These are phyloP conservation scores for Daldinia childiae DNA, from an alignment of 495 filamentous ascomycete species.

Conservation along the genomic window DNA sequence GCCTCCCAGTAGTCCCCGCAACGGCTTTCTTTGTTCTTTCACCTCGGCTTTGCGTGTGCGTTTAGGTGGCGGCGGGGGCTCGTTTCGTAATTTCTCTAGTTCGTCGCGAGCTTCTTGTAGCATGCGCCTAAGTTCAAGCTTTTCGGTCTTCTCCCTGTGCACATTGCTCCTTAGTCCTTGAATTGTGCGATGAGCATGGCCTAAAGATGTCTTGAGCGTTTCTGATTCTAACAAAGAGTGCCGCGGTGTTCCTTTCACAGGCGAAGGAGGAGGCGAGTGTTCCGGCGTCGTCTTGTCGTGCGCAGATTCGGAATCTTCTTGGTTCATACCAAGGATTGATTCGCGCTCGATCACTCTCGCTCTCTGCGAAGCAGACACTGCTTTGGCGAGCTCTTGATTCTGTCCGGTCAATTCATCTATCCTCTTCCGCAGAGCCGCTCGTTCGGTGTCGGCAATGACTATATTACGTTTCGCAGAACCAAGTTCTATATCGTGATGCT, in stretches of 20 bases:
- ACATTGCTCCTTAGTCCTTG: slow-evolving; percentile 93
- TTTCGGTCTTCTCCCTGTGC: slow-evolving; percentile 97
- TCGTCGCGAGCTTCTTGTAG: slow-evolving; percentile 96
- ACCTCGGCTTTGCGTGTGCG: slow-evolving; percentile 77
- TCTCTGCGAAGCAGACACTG: slow-evolving; percentile 69
- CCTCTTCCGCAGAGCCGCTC: slow-evolving; percentile 75
- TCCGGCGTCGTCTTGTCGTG: slow-evolving; percentile 81
- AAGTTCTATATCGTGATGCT: slow-evolving; percentile 88
- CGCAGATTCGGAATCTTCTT: slow-evolving; percentile 71
- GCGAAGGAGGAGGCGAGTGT: slow-evolving; percentile 87
- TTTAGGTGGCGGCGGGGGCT: slow-evolving; percentile 59
- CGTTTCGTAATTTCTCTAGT: slow-evolving; percentile 77
- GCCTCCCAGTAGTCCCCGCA: slow-evolving; percentile 74
- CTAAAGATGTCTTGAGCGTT: slow-evolving; percentile 89
- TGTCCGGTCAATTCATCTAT: slow-evolving; percentile 85
- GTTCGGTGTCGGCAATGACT: slow-evolving; percentile 77
- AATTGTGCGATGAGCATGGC: slow-evolving; percentile 95
- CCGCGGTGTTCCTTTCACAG: slow-evolving; percentile 87
- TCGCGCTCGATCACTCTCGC: slow-evolving; percentile 72
- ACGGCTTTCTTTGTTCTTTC: slow-evolving; percentile 78
- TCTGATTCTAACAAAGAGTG: slow-evolving; percentile 92
- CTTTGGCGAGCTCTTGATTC: slow-evolving; percentile 88
- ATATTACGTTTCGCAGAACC: slow-evolving; percentile 79
- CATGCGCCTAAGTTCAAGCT: slow-evolving; percentile 93
- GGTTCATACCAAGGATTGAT: slow-evolving; percentile 62